Evolutionary conservation across 2,329 filamentous ascomycete genomes (phyloP).

Genomic region (Davidsoniella neocaledoniae): DNA sequence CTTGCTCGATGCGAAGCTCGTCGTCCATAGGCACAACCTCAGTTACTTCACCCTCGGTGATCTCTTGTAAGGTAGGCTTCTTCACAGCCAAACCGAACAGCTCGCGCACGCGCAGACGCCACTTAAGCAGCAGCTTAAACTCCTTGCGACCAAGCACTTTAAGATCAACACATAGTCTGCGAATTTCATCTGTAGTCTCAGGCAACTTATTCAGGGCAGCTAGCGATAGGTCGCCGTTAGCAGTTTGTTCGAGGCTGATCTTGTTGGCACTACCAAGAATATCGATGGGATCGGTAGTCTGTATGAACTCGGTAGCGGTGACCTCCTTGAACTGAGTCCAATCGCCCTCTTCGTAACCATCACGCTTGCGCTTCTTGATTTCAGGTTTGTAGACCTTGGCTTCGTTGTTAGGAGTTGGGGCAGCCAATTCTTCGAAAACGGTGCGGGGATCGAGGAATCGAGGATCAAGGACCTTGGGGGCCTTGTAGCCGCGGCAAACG

Average conservation of each 20-base stretch:
- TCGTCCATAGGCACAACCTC: constrained; percentile 87
- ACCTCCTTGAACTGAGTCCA: constrained; percentile 85
- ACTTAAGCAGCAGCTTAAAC: constrained; percentile 76
- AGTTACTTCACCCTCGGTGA: constrained; percentile 51
- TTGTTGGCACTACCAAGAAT: constrained; percentile 77
- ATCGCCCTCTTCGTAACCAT: constrained; percentile 94
- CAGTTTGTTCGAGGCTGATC: constrained; percentile 64
- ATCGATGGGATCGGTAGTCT: constrained; percentile 81
- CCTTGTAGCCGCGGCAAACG: constrained; percentile 88
- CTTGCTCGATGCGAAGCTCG: constrained; percentile 76
- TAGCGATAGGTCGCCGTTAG: constrained; percentile 69
- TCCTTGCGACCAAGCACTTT: constrained; percentile 88
- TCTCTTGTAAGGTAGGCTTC: constrained; percentile 35
- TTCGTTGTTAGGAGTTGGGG: constrained; percentile 80
- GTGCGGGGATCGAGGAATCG: constrained; percentile 77
- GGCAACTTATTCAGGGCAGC: constrained; percentile 72
- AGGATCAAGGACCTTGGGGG: constrained; percentile 82
- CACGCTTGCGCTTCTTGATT: constrained; percentile 90
- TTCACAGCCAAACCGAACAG: constrained; percentile 77
- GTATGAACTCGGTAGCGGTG: constrained; percentile 79
- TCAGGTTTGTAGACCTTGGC: constrained; percentile 97
- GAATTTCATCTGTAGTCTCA: constrained; percentile 72
- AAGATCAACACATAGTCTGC: constrained; percentile 62
- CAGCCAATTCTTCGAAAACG: constrained; percentile 84
- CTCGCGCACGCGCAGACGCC: constrained; percentile 78